These are phyloP conservation scores for Chaetothyriales sp. DNA, from an alignment of 2,329 filamentous ascomycete genomes.

Conservation along the genomic window DNA sequence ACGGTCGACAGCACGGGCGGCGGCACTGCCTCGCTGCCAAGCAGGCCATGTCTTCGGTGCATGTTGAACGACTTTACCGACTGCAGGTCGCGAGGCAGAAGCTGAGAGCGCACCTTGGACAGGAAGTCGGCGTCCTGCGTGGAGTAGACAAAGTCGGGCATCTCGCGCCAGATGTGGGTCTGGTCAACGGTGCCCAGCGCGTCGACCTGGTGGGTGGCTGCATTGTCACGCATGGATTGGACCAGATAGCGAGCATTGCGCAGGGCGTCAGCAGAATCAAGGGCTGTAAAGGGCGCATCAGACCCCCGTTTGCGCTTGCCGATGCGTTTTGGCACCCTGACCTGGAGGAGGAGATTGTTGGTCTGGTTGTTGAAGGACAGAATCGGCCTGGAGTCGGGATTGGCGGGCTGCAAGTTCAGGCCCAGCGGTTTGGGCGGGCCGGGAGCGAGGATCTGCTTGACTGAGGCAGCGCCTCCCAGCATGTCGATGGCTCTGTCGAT, in stretches of 20 bases:
- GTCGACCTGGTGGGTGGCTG: conserved; percentile 51
- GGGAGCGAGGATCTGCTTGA: conserved; percentile 40
- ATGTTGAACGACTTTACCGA: conserved; percentile 44
- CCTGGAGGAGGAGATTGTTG: conserved; percentile 73
- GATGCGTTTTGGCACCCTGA: conserved; percentile 75
- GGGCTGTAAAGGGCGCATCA: conserved; percentile 45
- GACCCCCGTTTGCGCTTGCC: conserved; percentile 77
- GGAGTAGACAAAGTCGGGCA: conserved; percentile 73
- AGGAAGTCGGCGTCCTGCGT: conserved; percentile 56
- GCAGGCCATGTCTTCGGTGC: conserved; percentile 28
- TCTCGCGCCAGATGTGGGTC: conserved; percentile 73
- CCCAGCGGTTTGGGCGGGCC: conserved; percentile 40
- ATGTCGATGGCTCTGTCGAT: conserved; percentile 50
- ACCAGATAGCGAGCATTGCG: conserved; percentile 43
- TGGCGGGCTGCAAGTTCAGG: conserved; percentile 65
- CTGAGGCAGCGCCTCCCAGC: conserved; percentile 42
- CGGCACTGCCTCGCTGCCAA: conserved; percentile 58
- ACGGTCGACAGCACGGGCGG: conserved; percentile 30
- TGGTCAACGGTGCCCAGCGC: conserved; percentile 59
- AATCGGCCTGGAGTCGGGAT: conserved; percentile 64
- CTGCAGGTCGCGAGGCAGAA: conserved; percentile 60
- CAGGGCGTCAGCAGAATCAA: conserved; percentile 23
- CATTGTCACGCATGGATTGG: conserved; percentile 57
- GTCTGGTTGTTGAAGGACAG: conserved; percentile 61
- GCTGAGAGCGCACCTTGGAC: conserved; percentile 53